These are phyloP conservation scores for Penicillium sp. DNA, from an alignment of 2,329 filamentous ascomycete species.

Conservation along the genomic window DNA sequence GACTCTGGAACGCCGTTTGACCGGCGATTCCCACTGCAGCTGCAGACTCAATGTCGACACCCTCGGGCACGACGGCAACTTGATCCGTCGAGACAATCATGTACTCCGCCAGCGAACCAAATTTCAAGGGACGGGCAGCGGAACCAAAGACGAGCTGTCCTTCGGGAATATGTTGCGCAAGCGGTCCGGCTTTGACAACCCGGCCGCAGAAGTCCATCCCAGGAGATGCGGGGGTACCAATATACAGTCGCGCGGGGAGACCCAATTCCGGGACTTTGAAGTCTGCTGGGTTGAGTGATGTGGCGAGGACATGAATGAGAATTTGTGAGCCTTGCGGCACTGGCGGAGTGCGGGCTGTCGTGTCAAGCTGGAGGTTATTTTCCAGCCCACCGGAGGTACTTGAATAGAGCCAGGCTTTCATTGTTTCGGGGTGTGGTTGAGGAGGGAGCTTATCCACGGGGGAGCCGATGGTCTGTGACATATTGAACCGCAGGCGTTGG, in stretches of 20 bases:
- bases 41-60: slow-evolving; percentile 39
- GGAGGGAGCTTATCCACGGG: not conserved
- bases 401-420: slow-evolving; percentile 56
- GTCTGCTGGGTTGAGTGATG: slow-evolving; percentile 58
- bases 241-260: slow-evolving; percentile 34
- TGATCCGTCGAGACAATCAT: slow-evolving; percentile 29
- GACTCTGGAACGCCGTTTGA: slow-evolving; percentile 44
- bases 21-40: slow-evolving; percentile 44
- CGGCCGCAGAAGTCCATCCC: slow-evolving; percentile 48
- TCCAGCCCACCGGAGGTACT: slow-evolving; percentile 45
- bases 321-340: slow-evolving; percentile 41
- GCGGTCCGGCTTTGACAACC: slow-evolving; percentile 33
- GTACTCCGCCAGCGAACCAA: slow-evolving; percentile 44
- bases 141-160: slow-evolving; percentile 46
- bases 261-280: slow-evolving; percentile 56
- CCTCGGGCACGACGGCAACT: slow-evolving; percentile 39
- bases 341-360: slow-evolving; percentile 39
- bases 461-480: not conserved
- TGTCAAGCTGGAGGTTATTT: slow-evolving; percentile 47
- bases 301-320: slow-evolving; percentile 50
- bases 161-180: slow-evolving; percentile 26
- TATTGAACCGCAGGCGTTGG: not conserved
- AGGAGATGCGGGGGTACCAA: slow-evolving; percentile 43
- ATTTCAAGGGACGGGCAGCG: slow-evolving; percentile 23
- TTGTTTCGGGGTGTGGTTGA: slow-evolving; percentile 31